These are phyloP conservation scores for Emergomyces africanus DNA, from an alignment of 2,329 filamentous ascomycete genomes.

Conservation along the genomic window DNA sequence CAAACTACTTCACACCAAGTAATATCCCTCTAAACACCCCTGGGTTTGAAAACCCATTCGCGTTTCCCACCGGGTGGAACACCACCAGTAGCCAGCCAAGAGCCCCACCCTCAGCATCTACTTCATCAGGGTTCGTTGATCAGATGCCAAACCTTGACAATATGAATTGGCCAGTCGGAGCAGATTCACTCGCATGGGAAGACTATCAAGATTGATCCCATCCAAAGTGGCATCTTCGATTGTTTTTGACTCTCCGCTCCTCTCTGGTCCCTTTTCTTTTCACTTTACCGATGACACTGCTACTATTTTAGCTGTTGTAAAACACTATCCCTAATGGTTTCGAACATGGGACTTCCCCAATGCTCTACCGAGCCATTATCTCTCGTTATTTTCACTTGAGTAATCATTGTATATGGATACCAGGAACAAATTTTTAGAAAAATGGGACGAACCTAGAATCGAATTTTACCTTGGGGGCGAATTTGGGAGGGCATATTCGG, in stretches of 20 bases:
- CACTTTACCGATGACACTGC: neutral
- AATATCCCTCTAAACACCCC: slow-evolving; percentile 10
- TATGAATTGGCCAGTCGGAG: slow-evolving; percentile 24
- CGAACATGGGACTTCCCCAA: neutral
- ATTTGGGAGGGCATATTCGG: neutral
- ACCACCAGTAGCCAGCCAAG: slow-evolving; percentile 8
- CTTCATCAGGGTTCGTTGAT: slow-evolving; percentile 5
- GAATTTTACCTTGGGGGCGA: neutral
- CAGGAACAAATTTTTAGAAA: neutral
- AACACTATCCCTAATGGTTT: neutral
- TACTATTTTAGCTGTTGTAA: neutral
- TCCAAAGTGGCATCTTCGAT: neutral
- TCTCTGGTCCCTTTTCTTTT: neutral
- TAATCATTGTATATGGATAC: neutral
- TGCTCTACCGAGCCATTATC: neutral
- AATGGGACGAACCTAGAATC: neutral
- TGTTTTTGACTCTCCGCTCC: neutral
- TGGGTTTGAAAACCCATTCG: slow-evolving; percentile 15
- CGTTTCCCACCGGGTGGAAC: slow-evolving; percentile 21
- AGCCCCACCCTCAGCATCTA: slow-evolving; percentile 3
- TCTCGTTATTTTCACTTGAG: neutral
- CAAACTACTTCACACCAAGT: slow-evolving; percentile 11
- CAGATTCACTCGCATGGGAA: slow-evolving; percentile 18
- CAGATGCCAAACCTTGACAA: slow-evolving; percentile 20
- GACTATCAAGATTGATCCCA: slow-evolving; percentile 14